Conservation (phyloP, 2,329 filamentous ascomycete species). For the Pseudodiploospora longispora region DNA sequence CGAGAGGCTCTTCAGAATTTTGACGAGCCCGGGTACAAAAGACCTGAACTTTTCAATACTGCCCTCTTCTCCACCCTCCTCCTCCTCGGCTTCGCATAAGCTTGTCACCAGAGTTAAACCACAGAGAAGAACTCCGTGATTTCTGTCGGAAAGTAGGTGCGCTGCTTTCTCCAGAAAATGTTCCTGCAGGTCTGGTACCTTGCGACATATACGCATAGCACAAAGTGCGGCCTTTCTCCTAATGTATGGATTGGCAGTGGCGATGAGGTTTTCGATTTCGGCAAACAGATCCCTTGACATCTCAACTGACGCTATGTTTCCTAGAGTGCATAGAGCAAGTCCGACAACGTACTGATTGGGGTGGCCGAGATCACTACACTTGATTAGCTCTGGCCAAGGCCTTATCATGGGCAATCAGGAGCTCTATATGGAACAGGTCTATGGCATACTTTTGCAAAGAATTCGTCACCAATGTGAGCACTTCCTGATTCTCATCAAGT, state of each 20-base stretch:
- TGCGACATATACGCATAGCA: slow-evolving; percentile 96
- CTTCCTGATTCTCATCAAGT: slow-evolving; percentile 97
- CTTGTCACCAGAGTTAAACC: slow-evolving; percentile 86
- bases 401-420: background rate
- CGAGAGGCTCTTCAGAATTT: slow-evolving; percentile 83
- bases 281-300: slow-evolving; percentile 97
- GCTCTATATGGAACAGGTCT: background rate
- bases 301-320: slow-evolving; percentile 95
- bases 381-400: slow-evolving; percentile 9
- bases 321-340: slow-evolving; percentile 88
- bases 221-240: slow-evolving; percentile 95
- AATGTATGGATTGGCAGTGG: slow-evolving; percentile 97
- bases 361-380: slow-evolving; percentile 77
- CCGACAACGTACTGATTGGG: slow-evolving; percentile 98
- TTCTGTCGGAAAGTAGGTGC: slow-evolving; percentile 78
- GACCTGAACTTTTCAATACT: slow-evolving; percentile 87
- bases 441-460: slow-evolving; percentile 81
- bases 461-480: slow-evolving; percentile 93
- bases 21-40: slow-evolving; percentile 76
- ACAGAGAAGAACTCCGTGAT: slow-evolving; percentile 90
- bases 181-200: slow-evolving; percentile 94
- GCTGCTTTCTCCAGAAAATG: slow-evolving; percentile 95
- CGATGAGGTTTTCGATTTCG: slow-evolving; percentile 86
- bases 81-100: slow-evolving; percentile 90
- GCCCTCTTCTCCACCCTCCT: slow-evolving; percentile 80